Evolutionary conservation across 306 rosid species (phyloP).

Genomic region (Pterocarpus santalinus): DNA sequence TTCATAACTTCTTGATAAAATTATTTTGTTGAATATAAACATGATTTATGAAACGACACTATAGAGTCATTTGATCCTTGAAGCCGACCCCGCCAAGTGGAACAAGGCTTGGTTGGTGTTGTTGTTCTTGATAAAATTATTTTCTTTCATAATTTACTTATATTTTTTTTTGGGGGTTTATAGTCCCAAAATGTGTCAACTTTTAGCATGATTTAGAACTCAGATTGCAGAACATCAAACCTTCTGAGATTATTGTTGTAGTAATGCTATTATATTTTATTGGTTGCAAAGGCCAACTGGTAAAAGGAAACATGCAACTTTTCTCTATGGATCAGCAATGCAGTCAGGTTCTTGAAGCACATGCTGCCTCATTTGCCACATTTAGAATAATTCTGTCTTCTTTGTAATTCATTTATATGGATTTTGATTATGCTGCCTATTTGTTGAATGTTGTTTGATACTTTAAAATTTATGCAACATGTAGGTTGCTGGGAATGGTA

Average conservation of each 20-base stretch:
- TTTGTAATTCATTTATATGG: neutral
- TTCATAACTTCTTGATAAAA: neutral
- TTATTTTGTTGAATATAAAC: neutral
- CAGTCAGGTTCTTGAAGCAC: slow-evolving; percentile 80
- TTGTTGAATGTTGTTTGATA: slow-evolving; percentile 3
- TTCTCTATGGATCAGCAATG: slow-evolving; percentile 72
- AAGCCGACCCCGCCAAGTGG: no score
- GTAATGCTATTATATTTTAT: neutral
- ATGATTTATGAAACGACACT: no score
- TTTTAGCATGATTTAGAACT: no score
- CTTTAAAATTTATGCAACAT: slow-evolving; percentile 10
- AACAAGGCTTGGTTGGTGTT: no score
- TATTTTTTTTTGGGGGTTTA: no score
- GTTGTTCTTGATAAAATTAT: no score
- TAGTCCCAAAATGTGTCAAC: no score
- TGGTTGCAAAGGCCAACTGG: slow-evolving; percentile 66
- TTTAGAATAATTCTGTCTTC: slow-evolving; percentile 49
- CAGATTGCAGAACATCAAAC: no score
- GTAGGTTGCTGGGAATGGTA: slow-evolving; percentile 67
- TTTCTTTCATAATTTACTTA: neutral
- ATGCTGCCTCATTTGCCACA: slow-evolving; percentile 73
- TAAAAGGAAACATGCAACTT: slow-evolving; percentile 76
- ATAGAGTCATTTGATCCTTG: no score
- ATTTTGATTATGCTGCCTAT: neutral
- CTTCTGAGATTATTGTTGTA: no score